Evolutionary conservation across 1,139 yeast species (phyloP).

Genomic region (Pichia sp.): DNA sequence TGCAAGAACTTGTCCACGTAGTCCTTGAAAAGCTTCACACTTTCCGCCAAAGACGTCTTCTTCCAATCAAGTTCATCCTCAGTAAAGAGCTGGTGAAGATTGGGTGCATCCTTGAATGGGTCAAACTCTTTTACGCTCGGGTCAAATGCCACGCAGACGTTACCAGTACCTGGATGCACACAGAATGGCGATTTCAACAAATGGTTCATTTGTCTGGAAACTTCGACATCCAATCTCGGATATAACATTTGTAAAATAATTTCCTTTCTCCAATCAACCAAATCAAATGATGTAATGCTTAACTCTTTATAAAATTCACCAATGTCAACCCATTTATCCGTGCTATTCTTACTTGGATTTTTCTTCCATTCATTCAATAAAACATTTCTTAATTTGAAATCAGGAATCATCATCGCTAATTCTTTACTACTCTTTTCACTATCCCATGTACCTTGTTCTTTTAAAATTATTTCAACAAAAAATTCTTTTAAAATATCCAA

Average conservation of each 20-base stretch:
- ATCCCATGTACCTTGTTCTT: slow-evolving; percentile 85
- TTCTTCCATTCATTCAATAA: slow-evolving; percentile 51
- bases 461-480: slow-evolving; percentile 60
- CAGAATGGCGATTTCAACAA: slow-evolving; percentile 96
- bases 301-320: slow-evolving; percentile 41
- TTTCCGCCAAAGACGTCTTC: slow-evolving; percentile 67
- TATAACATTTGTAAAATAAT: slow-evolving; percentile 73
- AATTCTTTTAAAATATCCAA: slow-evolving; percentile 57
- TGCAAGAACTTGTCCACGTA: slow-evolving; percentile 60
- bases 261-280: slow-evolving; percentile 73
- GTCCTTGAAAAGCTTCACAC: slow-evolving; percentile 60
- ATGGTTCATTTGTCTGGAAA: slow-evolving; percentile 83
- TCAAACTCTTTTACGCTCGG: slow-evolving; percentile 56
- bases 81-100: slow-evolving; percentile 49
- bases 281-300: slow-evolving; percentile 35
- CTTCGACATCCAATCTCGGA: slow-evolving; percentile 91
- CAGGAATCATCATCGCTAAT: slow-evolving; percentile 57
- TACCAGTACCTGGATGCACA: slow-evolving; percentile 96
- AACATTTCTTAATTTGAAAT: slow-evolving; percentile 46
- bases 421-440: slow-evolving; percentile 45
- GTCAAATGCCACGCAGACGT: slow-evolving; percentile 92
- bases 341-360: slow-evolving; percentile 41
- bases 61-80: slow-evolving; percentile 40
- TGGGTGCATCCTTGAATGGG: slow-evolving; percentile 72
- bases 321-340: slow-evolving; percentile 77